Evolutionary conservation across 2,329 filamentous ascomycete genomes (phyloP).

Genomic region (Xylariaceae sp.): DNA sequence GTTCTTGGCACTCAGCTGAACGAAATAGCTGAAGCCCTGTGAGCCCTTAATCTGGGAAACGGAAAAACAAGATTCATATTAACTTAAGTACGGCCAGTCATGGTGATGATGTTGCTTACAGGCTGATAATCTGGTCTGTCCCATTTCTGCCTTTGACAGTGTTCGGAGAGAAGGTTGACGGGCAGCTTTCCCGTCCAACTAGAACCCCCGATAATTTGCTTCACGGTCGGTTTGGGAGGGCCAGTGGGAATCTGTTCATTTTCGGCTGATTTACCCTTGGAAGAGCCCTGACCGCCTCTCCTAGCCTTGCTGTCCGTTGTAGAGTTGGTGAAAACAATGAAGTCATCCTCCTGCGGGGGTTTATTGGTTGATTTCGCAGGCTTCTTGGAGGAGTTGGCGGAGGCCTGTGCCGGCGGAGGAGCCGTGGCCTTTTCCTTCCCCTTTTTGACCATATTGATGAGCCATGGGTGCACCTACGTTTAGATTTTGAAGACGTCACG

Average conservation of each 20-base stretch:
- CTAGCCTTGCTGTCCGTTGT: constrained; percentile 48
- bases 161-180: constrained; percentile 86
- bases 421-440: constrained; percentile 46
- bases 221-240: constrained; percentile 57
- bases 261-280: constrained; percentile 23
- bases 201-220: constrained; percentile 84
- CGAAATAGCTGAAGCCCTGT: constrained; percentile 72
- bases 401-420: constrained; percentile 30
- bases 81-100: constrained; percentile 21
- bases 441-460: constrained; percentile 45
- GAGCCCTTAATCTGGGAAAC: constrained; percentile 52
- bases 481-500: not conserved
- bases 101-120: constrained; percentile 38
- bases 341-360: constrained; percentile 41
- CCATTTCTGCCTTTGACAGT: constrained; percentile 95
- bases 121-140: constrained; percentile 88
- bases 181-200: constrained; percentile 98
- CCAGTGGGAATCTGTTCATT: constrained; percentile 34
- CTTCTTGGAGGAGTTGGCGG: constrained; percentile 31
- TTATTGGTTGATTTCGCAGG: constrained; percentile 31
- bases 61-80: constrained; percentile 17
- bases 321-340: constrained; percentile 54
- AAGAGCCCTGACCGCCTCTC: constrained; percentile 31
- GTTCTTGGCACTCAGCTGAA: constrained; percentile 71
- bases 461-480: constrained; percentile 19